Evolutionary conservation across 352 stramenopile genomes (phyloP), one percentile per base, ranked within the genome.

Genomic region (Blastocystis sp.): DNA sequence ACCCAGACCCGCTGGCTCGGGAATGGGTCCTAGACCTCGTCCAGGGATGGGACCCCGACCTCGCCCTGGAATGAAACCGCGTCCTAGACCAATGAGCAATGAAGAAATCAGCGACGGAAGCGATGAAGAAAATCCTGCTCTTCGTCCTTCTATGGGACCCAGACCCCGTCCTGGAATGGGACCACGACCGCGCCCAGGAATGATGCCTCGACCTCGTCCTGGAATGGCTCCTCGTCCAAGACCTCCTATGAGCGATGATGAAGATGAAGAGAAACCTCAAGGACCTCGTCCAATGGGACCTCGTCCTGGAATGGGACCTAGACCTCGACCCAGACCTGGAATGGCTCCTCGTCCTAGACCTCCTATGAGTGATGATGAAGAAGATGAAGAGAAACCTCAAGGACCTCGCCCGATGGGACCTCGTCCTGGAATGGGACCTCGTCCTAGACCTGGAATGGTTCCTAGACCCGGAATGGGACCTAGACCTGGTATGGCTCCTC

Each of bases 11-110:
- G 70, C 30, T 57, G 42, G 40, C 9, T 22, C 48, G 40, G 51
- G 53, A 64, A 84, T 84, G 73, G 73, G 51, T 84, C 73, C 73
- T 19, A 66, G 73, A 51, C 73, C 73, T 42, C 51, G 66, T 78
- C 66, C 66, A 24, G 66, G 66, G 57, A 56, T 56, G 66, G 66
- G 44, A 48, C 66, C 54, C 22, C 48, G 64, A 37, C 69, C 69
- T 59, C 30, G 53, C 33, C 69, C 69, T 33, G 69, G 69, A 54
- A 81, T 81, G 69, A 57, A 4, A 24, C 69, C 69, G 6, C 33
- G 69, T 51, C 69, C 69, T 44, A 76, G 64, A 76, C 64, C 64
- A n/a, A 62, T 62, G 56, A 62, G 15, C 53, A n/a, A n/a, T 51
- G 64, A 76, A 54, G 64, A 37, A 22, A 76, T 76, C 15, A 76